Evolutionary conservation across 2,329 filamentous ascomycete genomes (phyloP).

Genomic region (Amesomyces nigricolor): DNA sequence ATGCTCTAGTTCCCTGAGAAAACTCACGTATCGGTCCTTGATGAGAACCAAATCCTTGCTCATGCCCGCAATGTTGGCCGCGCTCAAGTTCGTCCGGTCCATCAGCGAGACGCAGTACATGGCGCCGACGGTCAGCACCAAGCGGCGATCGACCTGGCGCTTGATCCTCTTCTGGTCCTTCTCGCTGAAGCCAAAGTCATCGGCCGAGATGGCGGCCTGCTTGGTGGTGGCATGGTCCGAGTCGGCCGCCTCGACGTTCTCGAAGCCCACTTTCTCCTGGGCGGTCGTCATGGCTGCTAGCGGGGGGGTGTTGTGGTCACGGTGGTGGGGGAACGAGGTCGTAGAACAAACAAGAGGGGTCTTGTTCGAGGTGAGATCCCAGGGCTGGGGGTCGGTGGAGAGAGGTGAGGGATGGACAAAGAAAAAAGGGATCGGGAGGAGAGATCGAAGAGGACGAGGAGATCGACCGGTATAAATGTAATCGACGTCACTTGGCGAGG

Average conservation of each 20-base stretch:
- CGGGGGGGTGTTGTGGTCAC: not conserved
- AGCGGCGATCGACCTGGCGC: constrained; percentile 59
- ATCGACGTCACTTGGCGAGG: constrained; percentile 1
- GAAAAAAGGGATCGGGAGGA: not conserved
- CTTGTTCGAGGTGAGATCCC: not conserved
- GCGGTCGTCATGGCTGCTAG: constrained; percentile 7
- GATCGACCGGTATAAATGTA: constrained; percentile 6
- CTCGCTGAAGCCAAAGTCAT: constrained; percentile 47
- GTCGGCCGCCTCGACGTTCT: constrained; percentile 14
- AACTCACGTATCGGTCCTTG: constrained; percentile 41
- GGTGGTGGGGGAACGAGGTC: not conserved
- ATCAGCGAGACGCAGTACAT: constrained; percentile 73
- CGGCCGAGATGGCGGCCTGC: constrained; percentile 7
- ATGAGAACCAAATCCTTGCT: constrained; percentile 41
- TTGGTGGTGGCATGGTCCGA: constrained; percentile 11
- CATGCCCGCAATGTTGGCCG: constrained; percentile 66
- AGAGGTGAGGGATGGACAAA: not conserved
- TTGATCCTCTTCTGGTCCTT: constrained; percentile 64
- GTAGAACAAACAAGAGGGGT: not conserved
- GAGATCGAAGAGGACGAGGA: not conserved
- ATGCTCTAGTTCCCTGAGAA: not conserved
- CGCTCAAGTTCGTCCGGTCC: constrained; percentile 72
- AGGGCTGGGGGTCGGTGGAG: not conserved
- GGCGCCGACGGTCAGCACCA: constrained; percentile 55
- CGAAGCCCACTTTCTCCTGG: constrained; percentile 12